Evolutionary conservation across 2,329 filamentous ascomycete species (phyloP).

Genomic region (Colletotrichum tropicale): DNA sequence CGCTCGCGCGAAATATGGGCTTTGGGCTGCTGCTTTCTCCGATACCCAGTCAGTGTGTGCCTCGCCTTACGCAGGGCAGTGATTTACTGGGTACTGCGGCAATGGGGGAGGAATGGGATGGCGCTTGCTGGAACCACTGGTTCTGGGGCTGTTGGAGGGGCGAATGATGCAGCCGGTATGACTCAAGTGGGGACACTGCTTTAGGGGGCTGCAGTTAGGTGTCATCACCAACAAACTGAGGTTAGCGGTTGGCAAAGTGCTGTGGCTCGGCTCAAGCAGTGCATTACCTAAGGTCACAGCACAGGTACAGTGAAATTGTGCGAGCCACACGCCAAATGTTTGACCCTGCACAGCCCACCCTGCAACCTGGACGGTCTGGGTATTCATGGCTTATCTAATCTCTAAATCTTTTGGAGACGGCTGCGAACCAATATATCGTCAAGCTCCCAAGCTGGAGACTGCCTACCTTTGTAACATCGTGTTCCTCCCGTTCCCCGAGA

Average conservation of each 20-base stretch:
- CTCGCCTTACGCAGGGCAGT: neutral
- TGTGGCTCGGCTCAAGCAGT: neutral
- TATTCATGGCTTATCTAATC: neutral
- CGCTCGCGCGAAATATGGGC: neutral
- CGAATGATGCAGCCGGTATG: conserved; percentile 14
- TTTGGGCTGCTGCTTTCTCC: neutral
- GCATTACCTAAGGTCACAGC: neutral
- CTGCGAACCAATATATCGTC: neutral
- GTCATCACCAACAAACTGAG: neutral
- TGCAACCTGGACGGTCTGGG: neutral
- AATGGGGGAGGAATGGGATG: neutral
- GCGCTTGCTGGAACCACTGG: neutral
- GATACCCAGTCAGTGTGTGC: neutral
- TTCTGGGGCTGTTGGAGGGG: neutral
- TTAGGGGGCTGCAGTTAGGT: neutral
- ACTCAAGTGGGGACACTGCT: conserved; percentile 12
- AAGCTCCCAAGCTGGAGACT: neutral
- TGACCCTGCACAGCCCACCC: neutral
- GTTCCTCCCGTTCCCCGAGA: neutral
- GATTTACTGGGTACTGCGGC: neutral
- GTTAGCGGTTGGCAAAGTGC: neutral
- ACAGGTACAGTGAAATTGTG: neutral
- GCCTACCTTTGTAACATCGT: neutral
- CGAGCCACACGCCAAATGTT: neutral
- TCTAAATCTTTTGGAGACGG: neutral